phyloP scores from a whole-genome alignment of 1,139 yeast genomes.

The Magnusiomyces tetraspermus region DNA sequence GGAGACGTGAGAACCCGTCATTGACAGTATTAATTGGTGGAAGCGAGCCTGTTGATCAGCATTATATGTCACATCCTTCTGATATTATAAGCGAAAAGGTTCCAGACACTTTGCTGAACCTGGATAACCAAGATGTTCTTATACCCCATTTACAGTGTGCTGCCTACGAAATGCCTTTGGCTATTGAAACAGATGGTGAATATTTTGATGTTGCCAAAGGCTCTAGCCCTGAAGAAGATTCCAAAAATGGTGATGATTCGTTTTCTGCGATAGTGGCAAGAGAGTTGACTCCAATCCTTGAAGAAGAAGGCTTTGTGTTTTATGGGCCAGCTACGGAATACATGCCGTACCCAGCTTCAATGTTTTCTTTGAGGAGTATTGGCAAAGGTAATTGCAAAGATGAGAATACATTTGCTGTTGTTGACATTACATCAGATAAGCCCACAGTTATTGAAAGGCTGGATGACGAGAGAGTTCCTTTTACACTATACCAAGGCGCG shows the following conservation, averaged over 20 bases:
- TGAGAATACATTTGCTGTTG: slow-evolving; percentile 73
- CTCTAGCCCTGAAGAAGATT: background rate
- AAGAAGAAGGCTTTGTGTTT: slow-evolving; percentile 16
- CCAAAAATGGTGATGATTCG: background rate
- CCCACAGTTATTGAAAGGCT: slow-evolving; percentile 77
- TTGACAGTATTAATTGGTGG: slow-evolving; percentile 78
- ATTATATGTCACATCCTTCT: slow-evolving; percentile 63
- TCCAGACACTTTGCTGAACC: slow-evolving; percentile 40
- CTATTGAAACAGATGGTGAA: slow-evolving; percentile 40
- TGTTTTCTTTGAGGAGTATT: slow-evolving; percentile 38
- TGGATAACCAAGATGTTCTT: slow-evolving; percentile 44
- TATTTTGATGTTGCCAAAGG: slow-evolving; percentile 39
- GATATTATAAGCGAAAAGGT: slow-evolving; percentile 43
- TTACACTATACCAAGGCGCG: slow-evolving; percentile 91
- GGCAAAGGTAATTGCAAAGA: slow-evolving; percentile 32
- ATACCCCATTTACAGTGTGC: slow-evolving; percentile 92
- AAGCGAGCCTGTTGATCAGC: slow-evolving; percentile 77
- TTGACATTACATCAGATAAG: slow-evolving; percentile 69
- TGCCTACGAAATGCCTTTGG: slow-evolving; percentile 71
- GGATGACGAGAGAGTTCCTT: slow-evolving; percentile 83
- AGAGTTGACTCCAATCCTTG: slow-evolving; percentile 14
- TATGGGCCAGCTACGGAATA: slow-evolving; percentile 36
- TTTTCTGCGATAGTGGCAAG: slow-evolving; percentile 13
- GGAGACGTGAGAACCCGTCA: slow-evolving; percentile 67
- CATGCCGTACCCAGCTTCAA: slow-evolving; percentile 73